Evolutionary conservation across 495 filamentous ascomycete genomes (phyloP), one percentile per base, ranked within the genome.

Genomic region (Chaetomium cochliodes): DNA sequence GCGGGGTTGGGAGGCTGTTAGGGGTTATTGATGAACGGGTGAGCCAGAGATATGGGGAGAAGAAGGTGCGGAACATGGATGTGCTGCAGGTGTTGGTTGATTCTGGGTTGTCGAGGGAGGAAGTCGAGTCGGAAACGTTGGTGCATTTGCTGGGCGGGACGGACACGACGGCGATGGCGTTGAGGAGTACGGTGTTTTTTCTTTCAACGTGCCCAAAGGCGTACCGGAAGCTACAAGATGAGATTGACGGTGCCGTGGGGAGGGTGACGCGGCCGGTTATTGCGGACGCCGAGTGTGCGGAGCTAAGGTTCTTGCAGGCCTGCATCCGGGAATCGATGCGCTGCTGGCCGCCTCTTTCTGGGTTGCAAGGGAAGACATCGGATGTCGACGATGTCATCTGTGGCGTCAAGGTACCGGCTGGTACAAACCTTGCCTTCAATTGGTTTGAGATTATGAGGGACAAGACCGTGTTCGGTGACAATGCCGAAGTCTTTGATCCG

Each of bases 51-150:
- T 54, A 54, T 18, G 26, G 28, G 26, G 52, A 54, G 15, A 18
- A 33, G 26, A 20, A 20, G 15, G 28, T 20, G 5, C 5, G 52
- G 26, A 33, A 37, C 3, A 20, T 20, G 15, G 52, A 54, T 18
- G 26, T 37, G 28, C 26, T 54, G 28, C 52, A 54, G 52, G 26
- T 20, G 16, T n/a, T 54, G 28, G 52, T 54, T 0, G 52, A 54
- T 4, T 33, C 52, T 2, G 28, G 28, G 15, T 20, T 54, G 16
- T 15, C 52, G 26, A 33, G 52, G 16, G 28, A n/a, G 15, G 28
- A 54, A 28, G 52, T 54, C 18, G 26, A 33, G 52, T 28, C 52
- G 28, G 52, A 54, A 28, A 5, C 52, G 26, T 28, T 54, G 26
- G 52, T 54, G 28, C 52, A 54, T 8, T 20, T 54, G 16, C 18